Base-by-base conservation (phyloP, 306 rosid genomes). In the Cucumis melo region DNA sequence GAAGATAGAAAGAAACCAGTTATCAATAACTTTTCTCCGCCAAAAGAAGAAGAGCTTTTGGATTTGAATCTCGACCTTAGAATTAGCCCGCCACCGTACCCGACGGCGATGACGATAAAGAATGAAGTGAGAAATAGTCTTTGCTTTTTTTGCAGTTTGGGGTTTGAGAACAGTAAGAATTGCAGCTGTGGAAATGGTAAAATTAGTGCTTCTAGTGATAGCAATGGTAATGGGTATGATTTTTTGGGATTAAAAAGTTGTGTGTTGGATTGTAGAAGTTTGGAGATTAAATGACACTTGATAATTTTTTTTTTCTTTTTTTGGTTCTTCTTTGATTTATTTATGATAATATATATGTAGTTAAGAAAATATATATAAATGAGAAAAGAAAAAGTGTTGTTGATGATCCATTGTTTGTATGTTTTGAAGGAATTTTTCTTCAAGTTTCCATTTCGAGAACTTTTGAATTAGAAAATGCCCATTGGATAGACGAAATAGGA, bases 1-100 rank as follows among this genome's bases (percentile, higher is more conserved):
- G 89, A 81, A 11, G 61, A 66, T 13, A 64, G 15, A 42, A 80
- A 66, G 73, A 66, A 41, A 41, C 53, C 54, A 41, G 2, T 66
- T n/a, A 41, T n/a, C 42, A 51, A 67, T 67, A 51, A 61, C 60
- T 10, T 41, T 23, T 82, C 46, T 64, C 71, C 15, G 1, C 4
- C 81, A 1, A 74, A 70, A 2, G 57, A 72, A 78, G 93, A 86
- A 72, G 65, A 81, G 27, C 84, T 92, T 70, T 94, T 95, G 23
- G 99, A 95, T 42, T 85, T 95, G 88, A 95, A 95, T 75, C 96
- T 95, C 42, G 99, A 92, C 77, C 81, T 95, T 14, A 87, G 86
- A 14, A 92, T 95, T 59, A 90, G 99, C 85, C 99, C 97, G 70
- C 97, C 99, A 7, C 54, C 27, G 56, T 11, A 5, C 27, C 38